Base-by-base conservation (phyloP, 306 rosid species). In the Vachellia pachyceras region DNA sequence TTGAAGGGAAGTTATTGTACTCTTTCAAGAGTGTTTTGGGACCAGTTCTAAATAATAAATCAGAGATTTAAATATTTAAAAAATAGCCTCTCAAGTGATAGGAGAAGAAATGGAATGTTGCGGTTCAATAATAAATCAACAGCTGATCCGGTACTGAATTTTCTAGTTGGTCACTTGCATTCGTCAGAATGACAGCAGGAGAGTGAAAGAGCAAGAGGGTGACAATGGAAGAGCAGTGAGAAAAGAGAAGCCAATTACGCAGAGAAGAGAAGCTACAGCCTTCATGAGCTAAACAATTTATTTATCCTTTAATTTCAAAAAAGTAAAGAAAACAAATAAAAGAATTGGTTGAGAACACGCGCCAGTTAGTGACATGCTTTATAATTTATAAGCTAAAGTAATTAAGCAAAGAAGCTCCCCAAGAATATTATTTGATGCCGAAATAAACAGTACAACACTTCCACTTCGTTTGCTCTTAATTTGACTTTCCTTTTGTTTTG, bases 361-460 rank as follows among this genome's bases (percentile, higher is more conserved):
- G 52, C 40, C n/a, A 35, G 20, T 55, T 69, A 47, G 75, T 75
- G 81, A 39, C 63, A 20, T 65, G 45, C 50, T 41, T 68, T 20
- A 17, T 65, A 57, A n/a, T n/a, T n/a, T n/a, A n/a, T n/a, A n/a
- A n/a, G n/a, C n/a, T n/a, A n/a, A n/a, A 36, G 33, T 46, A 49
- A 33, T 49, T 37, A 41, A 47, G 6, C 85, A 60, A 46, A 37
- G 64, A 61, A 58, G 57, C 74, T 47, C 67, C 69, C 9, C 22
- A 54, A 61, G 86, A 65, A 83, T 83, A 83, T 77, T 41, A 49
- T 83, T 73, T 78, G 76, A 83, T 83, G 76, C 83, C 86, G 57
- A 65, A 82, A 61, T 66, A 78, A 69, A 82, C 72, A 75, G 69
- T 20, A 52, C 55, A 68, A 76, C 42, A 74, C 78, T 50, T 72